A percentile compares a stretch with the other conserved stretches of the same genome.
Conservation (phyloP, 1,284 basidiomycete species). For the Fomitopsis pinicola region DNA sequence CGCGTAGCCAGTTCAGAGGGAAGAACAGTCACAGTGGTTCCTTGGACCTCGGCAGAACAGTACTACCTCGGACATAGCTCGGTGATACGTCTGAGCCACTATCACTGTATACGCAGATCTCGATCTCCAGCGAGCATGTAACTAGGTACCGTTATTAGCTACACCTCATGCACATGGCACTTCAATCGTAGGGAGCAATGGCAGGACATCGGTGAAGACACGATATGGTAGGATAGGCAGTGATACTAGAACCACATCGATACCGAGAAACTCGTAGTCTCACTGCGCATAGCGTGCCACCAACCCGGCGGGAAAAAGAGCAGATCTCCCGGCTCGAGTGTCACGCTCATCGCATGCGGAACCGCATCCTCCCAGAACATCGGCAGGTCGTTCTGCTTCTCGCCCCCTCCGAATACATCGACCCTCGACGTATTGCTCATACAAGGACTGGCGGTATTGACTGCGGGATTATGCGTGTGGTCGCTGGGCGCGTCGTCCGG, state of each 20-base stretch:
- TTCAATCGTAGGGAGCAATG: not conserved
- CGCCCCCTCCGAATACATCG: slow-evolving; percentile 54
- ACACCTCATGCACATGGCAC: not conserved
- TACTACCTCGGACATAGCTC: not conserved
- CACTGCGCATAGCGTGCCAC: slow-evolving; percentile 91
- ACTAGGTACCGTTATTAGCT: not conserved
- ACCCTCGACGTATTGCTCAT: slow-evolving; percentile 66
- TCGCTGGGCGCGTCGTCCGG: slow-evolving; percentile 9
- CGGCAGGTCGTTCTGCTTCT: slow-evolving; percentile 23
- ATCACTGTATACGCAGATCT: not conserved
- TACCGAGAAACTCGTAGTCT: slow-evolving; percentile 71
- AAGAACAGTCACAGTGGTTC: not conserved
- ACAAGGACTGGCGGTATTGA: slow-evolving; percentile 35
- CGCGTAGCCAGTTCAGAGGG: not conserved
- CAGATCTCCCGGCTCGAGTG: slow-evolving; percentile 78
- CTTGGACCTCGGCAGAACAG: not conserved
- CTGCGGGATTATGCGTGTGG: slow-evolving; percentile 31
- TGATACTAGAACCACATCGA: slow-evolving; percentile 74
- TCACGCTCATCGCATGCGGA: slow-evolving; percentile 60
- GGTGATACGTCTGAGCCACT: not conserved
- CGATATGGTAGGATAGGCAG: not conserved
- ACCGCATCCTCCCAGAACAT: slow-evolving; percentile 57
- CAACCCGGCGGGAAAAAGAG: slow-evolving; percentile 87
- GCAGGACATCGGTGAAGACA: not conserved
- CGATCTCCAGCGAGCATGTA: not conserved